These are phyloP conservation scores for Trichoderma erinaceum DNA, from an alignment of 495 filamentous ascomycete species.

Conservation along the genomic window DNA sequence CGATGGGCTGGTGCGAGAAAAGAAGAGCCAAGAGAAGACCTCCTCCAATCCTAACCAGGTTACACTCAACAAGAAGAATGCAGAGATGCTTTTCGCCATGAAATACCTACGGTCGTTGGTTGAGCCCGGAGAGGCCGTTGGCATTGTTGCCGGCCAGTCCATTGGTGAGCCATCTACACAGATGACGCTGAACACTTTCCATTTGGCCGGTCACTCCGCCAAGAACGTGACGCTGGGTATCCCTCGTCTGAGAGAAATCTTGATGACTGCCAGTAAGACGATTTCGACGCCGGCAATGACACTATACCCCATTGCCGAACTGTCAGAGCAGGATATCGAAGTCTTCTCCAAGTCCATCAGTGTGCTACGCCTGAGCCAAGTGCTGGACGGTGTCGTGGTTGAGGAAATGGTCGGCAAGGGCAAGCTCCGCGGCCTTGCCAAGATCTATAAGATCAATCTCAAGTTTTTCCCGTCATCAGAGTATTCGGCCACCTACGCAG, in stretches of 20 bases:
- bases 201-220: constrained; percentile 95
- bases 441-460: constrained; percentile 77
- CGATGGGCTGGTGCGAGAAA: constrained; percentile 66
- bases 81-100: constrained; percentile 74
- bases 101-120: constrained; percentile 90
- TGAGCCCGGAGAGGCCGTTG: constrained; percentile 97
- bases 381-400: constrained; percentile 76
- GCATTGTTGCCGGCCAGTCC: constrained; percentile 93
- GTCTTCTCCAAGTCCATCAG: constrained; percentile 88
- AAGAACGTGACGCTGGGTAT: constrained; percentile 99
- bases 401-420: constrained; percentile 68
- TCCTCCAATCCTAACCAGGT: constrained; percentile 17
- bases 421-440: constrained; percentile 57
- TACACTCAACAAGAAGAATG: constrained; percentile 57
- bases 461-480: constrained; percentile 78
- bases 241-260: constrained; percentile 91
- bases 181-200: constrained; percentile 99
- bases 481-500: constrained; percentile 79
- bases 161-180: constrained; percentile 96
- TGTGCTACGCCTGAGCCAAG: constrained; percentile 77
- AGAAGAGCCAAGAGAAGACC: constrained; percentile 57
- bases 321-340: constrained; percentile 63
- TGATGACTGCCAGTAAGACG: constrained; percentile 87
- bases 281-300: constrained; percentile 95
- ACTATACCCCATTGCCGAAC: constrained; percentile 65